Base-by-base conservation (phyloP, 2,329 filamentous ascomycete genomes). In the Trichoderma guizhouense region DNA sequence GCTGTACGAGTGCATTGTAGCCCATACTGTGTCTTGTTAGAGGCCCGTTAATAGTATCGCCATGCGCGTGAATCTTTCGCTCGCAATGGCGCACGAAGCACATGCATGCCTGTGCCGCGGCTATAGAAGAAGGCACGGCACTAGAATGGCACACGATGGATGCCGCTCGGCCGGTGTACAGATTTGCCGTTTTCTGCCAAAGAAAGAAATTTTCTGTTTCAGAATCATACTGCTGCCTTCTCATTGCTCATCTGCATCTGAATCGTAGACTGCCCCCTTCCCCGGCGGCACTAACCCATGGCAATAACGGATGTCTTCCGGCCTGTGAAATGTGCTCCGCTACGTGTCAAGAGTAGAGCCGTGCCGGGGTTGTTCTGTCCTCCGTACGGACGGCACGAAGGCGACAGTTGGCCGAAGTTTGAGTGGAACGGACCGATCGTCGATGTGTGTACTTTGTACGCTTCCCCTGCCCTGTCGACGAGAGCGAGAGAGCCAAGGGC, bases 391-490 rank as follows among this genome's bases (percentile, higher is more conserved):
- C 65, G 65, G 65, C 65, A 69, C 34, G 43, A 36, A 69, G 65
- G 65, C 65, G 65, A 69, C 55, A 69, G 65, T 69, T 69, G 65
- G 65, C 65, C 65, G 65, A 69, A 69, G 65, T 69, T 67, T 69
- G 65, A 69, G 65, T 60, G 36, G 65, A 61, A 69, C 65, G 65
- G 65, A 69, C 65, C 55, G 65, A 69, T 69, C 65, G 65, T 32
- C 65, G 65, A 69, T 69, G 32, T 21, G 62, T 21, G 30, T 30
- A 34, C 30, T n/a, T 28, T 34, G 30, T 12, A 60, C 21, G 57
- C 30, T 36, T 18, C 24, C 51, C 65, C 34, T 36, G 47, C 32
- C 39, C 32, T 26, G 47, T 55, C 21, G 30, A 66, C 21, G 63
- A 39, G 30, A 21, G 39, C 39, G 2, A 43, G 36, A 18, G 30